phyloP scores from a whole-genome alignment of 768 basidiomycete species.

The Pholiota conissans region DNA sequence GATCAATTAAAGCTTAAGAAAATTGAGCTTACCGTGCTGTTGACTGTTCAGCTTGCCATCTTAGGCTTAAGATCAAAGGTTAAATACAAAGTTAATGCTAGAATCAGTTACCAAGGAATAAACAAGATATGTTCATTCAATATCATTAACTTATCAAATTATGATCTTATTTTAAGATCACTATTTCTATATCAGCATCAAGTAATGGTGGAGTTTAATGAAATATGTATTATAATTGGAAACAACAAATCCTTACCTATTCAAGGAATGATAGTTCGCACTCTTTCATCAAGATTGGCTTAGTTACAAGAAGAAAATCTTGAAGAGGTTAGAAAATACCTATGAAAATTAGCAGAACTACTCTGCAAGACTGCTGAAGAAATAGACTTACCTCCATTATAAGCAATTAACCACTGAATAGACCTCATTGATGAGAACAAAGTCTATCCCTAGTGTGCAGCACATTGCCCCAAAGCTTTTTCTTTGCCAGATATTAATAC shows the following conservation, averaged over 20 bases:
- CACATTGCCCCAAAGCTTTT: background rate
- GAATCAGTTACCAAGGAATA: conserved; percentile 32
- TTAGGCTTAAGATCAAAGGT: conserved; percentile 37
- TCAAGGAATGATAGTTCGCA: conserved; percentile 8
- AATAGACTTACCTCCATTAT: conserved; percentile 30
- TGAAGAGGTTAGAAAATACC: conserved; percentile 5
- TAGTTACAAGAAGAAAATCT: conserved; percentile 8
- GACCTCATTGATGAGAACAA: conserved; percentile 34
- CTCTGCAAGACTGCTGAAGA: conserved; percentile 25
- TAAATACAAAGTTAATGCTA: conserved; percentile 20
- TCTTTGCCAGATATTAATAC: background rate
- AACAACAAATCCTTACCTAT: conserved; percentile 18
- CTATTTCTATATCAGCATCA: conserved; percentile 37
- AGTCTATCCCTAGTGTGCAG: conserved; percentile 27
- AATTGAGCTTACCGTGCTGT: conserved; percentile 24
- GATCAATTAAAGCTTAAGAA: conserved; percentile 30
- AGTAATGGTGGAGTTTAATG: conserved; percentile 25
- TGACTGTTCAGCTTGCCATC: conserved; percentile 36
- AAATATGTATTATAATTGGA: conserved; percentile 24
- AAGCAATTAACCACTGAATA: conserved; percentile 39
- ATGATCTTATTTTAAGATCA: conserved; percentile 42
- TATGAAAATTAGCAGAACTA: conserved; percentile 10
- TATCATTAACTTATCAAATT: conserved; percentile 37
- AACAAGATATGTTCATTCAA: conserved; percentile 27
- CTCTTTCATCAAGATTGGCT: conserved; percentile 9